A percentile compares a stretch with the other conserved stretches of the same genome.
These are phyloP conservation scores for Aspergillus ibericus DNA, from an alignment of 2,329 filamentous ascomycete genomes.

Conservation along the genomic window DNA sequence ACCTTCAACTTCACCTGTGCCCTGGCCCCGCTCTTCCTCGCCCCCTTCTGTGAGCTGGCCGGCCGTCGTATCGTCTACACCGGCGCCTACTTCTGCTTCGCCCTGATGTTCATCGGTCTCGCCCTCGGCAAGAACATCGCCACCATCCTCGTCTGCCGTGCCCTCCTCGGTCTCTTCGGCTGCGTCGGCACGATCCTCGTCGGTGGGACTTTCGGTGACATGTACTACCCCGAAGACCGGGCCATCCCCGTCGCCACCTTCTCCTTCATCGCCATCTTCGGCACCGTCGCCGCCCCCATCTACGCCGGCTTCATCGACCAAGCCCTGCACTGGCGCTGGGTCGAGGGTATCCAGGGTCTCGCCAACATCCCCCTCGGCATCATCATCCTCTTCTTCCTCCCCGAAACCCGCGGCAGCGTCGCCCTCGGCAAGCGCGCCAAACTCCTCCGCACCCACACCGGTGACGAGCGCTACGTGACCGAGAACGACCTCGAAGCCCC, in stretches of 20 bases:
- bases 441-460: slow-evolving; percentile 48
- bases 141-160: slow-evolving; percentile 50
- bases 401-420: slow-evolving; percentile 50
- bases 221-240: slow-evolving; percentile 49
- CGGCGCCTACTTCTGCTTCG: slow-evolving; percentile 49
- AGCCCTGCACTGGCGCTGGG: slow-evolving; percentile 55
- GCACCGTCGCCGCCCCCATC: slow-evolving; percentile 55
- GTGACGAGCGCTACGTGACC: slow-evolving; percentile 52
- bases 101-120: slow-evolving; percentile 51
- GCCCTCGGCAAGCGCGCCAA: slow-evolving; percentile 53
- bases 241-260: slow-evolving; percentile 52
- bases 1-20: slow-evolving; percentile 53
- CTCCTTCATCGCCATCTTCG: slow-evolving; percentile 52
- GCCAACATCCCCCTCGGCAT: slow-evolving; percentile 53
- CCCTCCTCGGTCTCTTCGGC: slow-evolving; percentile 51
- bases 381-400: slow-evolving; percentile 46
- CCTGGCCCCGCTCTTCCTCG: slow-evolving; percentile 49
- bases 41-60: slow-evolving; percentile 53
- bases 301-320: slow-evolving; percentile 57
- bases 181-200: slow-evolving; percentile 53
- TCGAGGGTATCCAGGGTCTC: slow-evolving; percentile 54
- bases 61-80: slow-evolving; percentile 50
- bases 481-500: slow-evolving; percentile 54
- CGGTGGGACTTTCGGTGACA: slow-evolving; percentile 52
- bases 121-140: slow-evolving; percentile 51